A percentile compares a stretch with the other conserved stretches of the same genome.
These are phyloP conservation scores for Ramalina peruviana DNA, from an alignment of 495 filamentous ascomycete species.

Conservation along the genomic window DNA sequence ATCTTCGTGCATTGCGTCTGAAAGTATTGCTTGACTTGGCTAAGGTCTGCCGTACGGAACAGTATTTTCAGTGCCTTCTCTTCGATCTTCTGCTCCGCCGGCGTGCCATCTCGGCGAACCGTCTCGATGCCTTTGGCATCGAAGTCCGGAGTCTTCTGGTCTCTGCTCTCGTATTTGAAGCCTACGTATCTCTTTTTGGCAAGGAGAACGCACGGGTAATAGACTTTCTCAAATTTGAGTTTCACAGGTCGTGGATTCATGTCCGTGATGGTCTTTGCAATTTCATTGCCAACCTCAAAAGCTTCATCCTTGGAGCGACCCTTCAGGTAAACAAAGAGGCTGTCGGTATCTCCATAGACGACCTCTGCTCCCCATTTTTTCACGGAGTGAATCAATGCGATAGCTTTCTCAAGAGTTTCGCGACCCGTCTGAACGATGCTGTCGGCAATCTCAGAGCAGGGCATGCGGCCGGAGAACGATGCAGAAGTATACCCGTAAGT, in stretches of 20 bases:
- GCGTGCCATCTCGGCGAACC: slow-evolving; percentile 84
- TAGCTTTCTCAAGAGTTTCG: slow-evolving; percentile 88
- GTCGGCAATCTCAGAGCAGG: slow-evolving; percentile 93
- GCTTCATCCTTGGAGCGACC: slow-evolving; percentile 77
- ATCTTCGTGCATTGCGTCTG: slow-evolving; percentile 85
- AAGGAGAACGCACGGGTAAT: slow-evolving; percentile 82
- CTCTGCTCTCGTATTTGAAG: slow-evolving; percentile 79
- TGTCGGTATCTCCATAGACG: slow-evolving; percentile 96
- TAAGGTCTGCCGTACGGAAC: slow-evolving; percentile 80
- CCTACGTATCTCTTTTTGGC: slow-evolving; percentile 98
- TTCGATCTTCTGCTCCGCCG: slow-evolving; percentile 93
- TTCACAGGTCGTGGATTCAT: slow-evolving; percentile 89
- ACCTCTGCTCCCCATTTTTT: slow-evolving; percentile 86
- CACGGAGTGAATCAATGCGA: slow-evolving; percentile 80
- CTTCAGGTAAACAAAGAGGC: slow-evolving; percentile 82
- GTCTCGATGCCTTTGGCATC: slow-evolving; percentile 98
- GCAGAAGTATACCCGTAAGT: slow-evolving; percentile 97
- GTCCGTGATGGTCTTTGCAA: slow-evolving; percentile 74
- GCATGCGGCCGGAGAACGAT: slow-evolving; percentile 91
- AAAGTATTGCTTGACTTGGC: slow-evolving; percentile 82
- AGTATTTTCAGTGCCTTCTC: slow-evolving; percentile 83
- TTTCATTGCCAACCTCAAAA: slow-evolving; percentile 85
- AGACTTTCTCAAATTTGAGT: slow-evolving; percentile 97
- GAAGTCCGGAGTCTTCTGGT: slow-evolving; percentile 75
- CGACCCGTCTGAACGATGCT: slow-evolving; percentile 93